Percentiles rank a stretch among this genome's conserved stretches.
phyloP scores from a whole-genome alignment of 129 eudicot genomes.

The Rutidosis leptorrhynchoides region DNA sequence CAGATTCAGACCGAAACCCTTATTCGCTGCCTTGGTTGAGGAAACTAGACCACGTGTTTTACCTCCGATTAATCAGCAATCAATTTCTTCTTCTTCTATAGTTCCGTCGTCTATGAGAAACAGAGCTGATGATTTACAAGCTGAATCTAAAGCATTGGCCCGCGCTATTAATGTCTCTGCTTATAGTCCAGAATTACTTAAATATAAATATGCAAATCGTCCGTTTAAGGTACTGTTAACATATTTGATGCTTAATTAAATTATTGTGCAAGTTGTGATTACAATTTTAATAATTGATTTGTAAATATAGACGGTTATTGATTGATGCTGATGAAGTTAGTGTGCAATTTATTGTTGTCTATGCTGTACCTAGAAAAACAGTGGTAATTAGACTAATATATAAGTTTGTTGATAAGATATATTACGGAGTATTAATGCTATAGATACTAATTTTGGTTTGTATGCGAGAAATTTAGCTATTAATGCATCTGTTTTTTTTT shows the following conservation, averaged over 20 bases:
- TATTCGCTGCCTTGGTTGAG: slow-evolving; percentile 44
- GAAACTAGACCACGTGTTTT: slow-evolving; percentile 50
- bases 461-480: background rate
- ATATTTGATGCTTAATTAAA: too few relatives aligned
- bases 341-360: too few relatives aligned
- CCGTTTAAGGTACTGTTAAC: slow-evolving; percentile 50
- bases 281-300: too few relatives aligned
- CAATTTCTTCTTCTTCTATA: slow-evolving; percentile 9
- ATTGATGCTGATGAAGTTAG: too few relatives aligned
- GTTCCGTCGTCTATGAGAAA: slow-evolving; percentile 22
- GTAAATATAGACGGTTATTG: too few relatives aligned
- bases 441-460: too few relatives aligned
- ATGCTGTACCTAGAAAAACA: too few relatives aligned
- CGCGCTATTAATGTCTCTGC: slow-evolving; percentile 76
- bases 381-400: too few relatives aligned
- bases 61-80: slow-evolving; percentile 23
- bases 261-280: too few relatives aligned
- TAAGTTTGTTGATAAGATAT: too few relatives aligned
- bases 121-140: slow-evolving; percentile 85
- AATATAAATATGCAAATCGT: slow-evolving; percentile 62
- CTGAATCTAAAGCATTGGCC: slow-evolving; percentile 80
- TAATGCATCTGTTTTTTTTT: too few relatives aligned
- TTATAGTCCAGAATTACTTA: slow-evolving; percentile 63
- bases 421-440: too few relatives aligned
- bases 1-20: slow-evolving; percentile 20